Evolutionary conservation across 2,329 filamentous ascomycete genomes (phyloP).

Genomic region (Aspergillus sp.): DNA sequence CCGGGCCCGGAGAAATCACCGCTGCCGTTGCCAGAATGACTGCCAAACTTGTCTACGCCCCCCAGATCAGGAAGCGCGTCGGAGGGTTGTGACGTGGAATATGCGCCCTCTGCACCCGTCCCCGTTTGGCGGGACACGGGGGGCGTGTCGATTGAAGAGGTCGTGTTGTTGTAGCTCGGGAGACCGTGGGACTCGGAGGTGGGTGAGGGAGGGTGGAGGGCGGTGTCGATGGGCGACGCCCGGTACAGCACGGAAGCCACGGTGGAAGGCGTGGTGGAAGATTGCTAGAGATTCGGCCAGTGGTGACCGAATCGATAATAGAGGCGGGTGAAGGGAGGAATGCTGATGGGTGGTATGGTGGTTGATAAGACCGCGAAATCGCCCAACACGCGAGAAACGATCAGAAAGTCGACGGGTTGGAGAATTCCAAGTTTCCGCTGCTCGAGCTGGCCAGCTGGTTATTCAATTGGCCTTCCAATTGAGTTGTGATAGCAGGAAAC

Average conservation of each 20-base stretch:
- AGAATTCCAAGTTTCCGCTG: neutral
- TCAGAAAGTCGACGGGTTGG: neutral
- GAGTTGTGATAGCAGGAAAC: neutral
- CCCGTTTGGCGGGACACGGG: conserved; percentile 39
- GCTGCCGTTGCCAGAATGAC: conserved; percentile 15
- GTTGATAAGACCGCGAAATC: neutral
- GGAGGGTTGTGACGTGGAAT: conserved; percentile 43
- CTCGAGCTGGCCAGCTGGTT: neutral
- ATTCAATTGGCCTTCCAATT: neutral
- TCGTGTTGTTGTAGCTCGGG: conserved; percentile 31
- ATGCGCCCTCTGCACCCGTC: conserved; percentile 36
- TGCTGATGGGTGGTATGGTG: neutral
- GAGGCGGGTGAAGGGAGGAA: conserved; percentile 1
- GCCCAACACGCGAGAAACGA: neutral
- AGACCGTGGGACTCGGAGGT: conserved; percentile 23
- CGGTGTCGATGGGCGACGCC: conserved; percentile 49
- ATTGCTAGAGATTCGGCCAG: conserved; percentile 23
- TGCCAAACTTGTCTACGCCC: conserved; percentile 19
- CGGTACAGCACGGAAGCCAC: conserved; percentile 51
- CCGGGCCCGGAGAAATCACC: conserved; percentile 17
- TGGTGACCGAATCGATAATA: conserved; percentile 22
- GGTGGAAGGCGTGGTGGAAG: conserved; percentile 46
- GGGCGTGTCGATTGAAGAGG: conserved; percentile 38
- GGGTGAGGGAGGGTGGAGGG: conserved; percentile 39
- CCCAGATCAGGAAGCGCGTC: conserved; percentile 22